A percentile compares a stretch with the other conserved stretches of the same genome.
Evolutionary conservation across 768 basidiomycete genomes (phyloP).

Genomic region (Lyophyllum atratum): DNA sequence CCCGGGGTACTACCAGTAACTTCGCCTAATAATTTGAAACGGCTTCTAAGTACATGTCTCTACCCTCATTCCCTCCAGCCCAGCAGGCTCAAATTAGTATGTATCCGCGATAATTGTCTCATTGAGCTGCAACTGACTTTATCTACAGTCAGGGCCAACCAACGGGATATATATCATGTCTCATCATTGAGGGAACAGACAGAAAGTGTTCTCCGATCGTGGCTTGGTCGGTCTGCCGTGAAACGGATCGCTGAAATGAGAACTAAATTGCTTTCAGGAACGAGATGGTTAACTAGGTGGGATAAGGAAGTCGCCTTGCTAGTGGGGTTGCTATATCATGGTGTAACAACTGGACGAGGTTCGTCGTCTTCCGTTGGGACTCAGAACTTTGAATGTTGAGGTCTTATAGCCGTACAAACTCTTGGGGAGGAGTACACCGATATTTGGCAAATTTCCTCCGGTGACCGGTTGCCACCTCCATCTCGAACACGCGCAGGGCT

Average conservation of each 20-base stretch:
- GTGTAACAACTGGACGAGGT: slow-evolving; percentile 78
- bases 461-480: slow-evolving; percentile 43
- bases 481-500: slow-evolving; percentile 48
- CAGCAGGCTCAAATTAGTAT: slow-evolving; percentile 87
- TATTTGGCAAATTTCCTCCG: slow-evolving; percentile 62
- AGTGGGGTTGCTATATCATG: slow-evolving; percentile 71
- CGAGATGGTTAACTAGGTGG: slow-evolving; percentile 78
- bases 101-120: slow-evolving; percentile 22
- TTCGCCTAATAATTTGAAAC: too few species aligned
- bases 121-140: slow-evolving; percentile 12
- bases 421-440: slow-evolving; percentile 92
- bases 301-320: slow-evolving; percentile 77
- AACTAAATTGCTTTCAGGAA: slow-evolving; percentile 49
- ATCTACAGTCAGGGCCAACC: slow-evolving; percentile 75
- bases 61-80: slow-evolving; percentile 66
- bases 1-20: too few species aligned
- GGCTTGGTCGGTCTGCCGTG: slow-evolving; percentile 59
- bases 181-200: slow-evolving; percentile 73
- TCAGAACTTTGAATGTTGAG: not conserved
- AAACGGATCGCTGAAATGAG: not conserved
- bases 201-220: slow-evolving; percentile 72
- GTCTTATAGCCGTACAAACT: slow-evolving; percentile 70
- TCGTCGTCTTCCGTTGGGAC: slow-evolving; percentile 11
- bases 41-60: too few species aligned
- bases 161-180: slow-evolving; percentile 80